Conservation (phyloP, 2,329 filamentous ascomycete species). For the Clonostachys solani region DNA sequence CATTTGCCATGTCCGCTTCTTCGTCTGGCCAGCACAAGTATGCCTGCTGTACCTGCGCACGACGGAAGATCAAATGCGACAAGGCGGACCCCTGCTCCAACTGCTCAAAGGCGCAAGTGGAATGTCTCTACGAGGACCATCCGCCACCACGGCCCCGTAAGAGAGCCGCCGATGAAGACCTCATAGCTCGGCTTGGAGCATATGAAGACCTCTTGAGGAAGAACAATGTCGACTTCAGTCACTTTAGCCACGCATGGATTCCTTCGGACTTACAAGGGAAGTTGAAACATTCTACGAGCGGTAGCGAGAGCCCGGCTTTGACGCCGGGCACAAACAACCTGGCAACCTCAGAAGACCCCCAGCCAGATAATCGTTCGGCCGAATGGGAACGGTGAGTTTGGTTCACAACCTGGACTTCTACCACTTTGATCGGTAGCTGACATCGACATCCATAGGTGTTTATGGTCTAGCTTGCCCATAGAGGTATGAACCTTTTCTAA, state of each 20-base stretch:
- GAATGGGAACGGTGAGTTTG: no score
- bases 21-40: no score
- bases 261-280: conserved; percentile 5
- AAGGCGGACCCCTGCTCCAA: not conserved
- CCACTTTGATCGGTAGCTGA: conserved; percentile 11
- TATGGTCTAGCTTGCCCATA: no score
- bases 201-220: conserved; percentile 20
- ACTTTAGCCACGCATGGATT: conserved; percentile 15
- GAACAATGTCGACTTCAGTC: conserved; percentile 13
- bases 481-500: not conserved
- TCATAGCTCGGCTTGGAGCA: conserved; percentile 10
- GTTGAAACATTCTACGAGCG: not conserved
- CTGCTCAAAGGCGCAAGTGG: conserved; percentile 2
- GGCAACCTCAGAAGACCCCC: no score
- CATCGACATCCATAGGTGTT: not conserved
- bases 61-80: conserved; percentile 2
- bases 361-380: not conserved
- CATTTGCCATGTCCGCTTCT: no score
- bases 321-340: fast-evolving
- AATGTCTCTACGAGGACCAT: conserved; percentile 15
- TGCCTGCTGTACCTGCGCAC: not conserved
- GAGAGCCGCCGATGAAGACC: conserved; percentile 16
- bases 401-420: no score
- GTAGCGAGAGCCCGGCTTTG: not conserved
- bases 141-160: conserved; percentile 14